Conservation (phyloP, 129 eudicot genomes). For the Saussurea involucrata region DNA sequence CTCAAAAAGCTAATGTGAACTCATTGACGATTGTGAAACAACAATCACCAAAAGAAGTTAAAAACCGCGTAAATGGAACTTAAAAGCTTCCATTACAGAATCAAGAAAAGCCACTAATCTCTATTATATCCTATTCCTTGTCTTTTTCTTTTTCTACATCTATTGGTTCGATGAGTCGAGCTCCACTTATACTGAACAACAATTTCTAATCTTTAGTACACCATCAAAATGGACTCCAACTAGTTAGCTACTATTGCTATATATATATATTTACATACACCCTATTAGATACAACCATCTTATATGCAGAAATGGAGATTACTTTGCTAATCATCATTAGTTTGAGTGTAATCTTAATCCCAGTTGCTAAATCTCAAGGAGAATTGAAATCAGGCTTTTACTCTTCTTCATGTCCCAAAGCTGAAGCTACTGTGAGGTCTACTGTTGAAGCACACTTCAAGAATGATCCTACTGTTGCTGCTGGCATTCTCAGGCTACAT, state of each 20-base stretch:
- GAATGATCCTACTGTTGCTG: slow-evolving; percentile 60
- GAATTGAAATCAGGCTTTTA: slow-evolving; percentile 54
- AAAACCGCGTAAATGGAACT: slow-evolving; percentile 25
- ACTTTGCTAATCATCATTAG: slow-evolving; percentile 11
- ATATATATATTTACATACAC: background rate
- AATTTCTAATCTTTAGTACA: slow-evolving; percentile 6
- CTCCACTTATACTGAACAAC: slow-evolving; percentile 35
- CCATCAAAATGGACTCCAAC: background rate
- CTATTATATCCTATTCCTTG: slow-evolving; percentile 11
- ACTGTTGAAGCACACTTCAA: slow-evolving; percentile 55
- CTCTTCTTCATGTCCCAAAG: slow-evolving; percentile 67
- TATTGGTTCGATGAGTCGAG: slow-evolving; percentile 36
- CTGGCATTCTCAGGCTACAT: slow-evolving; percentile 78
- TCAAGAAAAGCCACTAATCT: slow-evolving; percentile 28
- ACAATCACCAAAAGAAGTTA: slow-evolving; percentile 22
- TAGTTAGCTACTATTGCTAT: background rate
- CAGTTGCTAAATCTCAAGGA: slow-evolving; percentile 36
- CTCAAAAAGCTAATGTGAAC: slow-evolving; percentile 35
- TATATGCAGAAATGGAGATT: slow-evolving; percentile 28
- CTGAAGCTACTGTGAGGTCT: slow-evolving; percentile 66
- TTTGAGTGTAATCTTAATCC: slow-evolving; percentile 16
- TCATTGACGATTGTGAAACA: slow-evolving; percentile 19
- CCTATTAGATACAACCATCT: background rate
- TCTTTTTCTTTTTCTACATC: slow-evolving; percentile 11
- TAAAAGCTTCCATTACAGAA: slow-evolving; percentile 25